Evolutionary conservation across 2,329 filamentous ascomycete species (phyloP).

Genomic region (Xylaria arbuscula): DNA sequence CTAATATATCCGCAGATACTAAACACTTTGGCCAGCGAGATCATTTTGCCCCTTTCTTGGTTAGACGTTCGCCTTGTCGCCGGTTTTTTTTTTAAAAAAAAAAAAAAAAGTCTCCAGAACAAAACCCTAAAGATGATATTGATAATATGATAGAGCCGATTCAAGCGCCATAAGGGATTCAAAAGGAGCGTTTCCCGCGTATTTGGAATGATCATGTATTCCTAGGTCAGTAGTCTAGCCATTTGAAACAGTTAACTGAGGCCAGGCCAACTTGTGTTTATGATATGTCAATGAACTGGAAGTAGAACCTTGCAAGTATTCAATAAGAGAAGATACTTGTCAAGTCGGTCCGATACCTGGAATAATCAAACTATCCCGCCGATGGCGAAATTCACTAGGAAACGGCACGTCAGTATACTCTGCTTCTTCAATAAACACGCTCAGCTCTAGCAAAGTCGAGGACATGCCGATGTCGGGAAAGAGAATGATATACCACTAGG

Average conservation of each 20-base stretch:
- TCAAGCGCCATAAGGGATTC: not conserved
- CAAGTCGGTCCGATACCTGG: not conserved
- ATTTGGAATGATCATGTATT: not conserved
- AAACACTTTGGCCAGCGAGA: not conserved
- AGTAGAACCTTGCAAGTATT: not conserved
- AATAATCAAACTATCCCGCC: not conserved
- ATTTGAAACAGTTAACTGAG: not conserved
- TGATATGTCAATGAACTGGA: not conserved
- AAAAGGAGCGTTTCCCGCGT: not conserved
- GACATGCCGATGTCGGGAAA: not conserved
- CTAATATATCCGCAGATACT: not conserved
- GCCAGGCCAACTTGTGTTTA: not conserved
- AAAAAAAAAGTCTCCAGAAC: no score
- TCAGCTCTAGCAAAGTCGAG: not conserved
- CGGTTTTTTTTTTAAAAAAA: no score
- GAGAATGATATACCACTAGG: no score
- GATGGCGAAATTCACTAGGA: not conserved
- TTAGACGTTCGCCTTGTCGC: no score
- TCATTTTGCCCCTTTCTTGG: no score
- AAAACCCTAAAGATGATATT: no score
- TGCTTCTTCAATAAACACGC: not conserved
- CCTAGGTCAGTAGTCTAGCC: not conserved
- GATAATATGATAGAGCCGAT: no score
- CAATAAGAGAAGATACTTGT: not conserved
- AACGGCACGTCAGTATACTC: not conserved